Conservation (phyloP, 202 grass and related monocot genomes). For the Schoenoplectus triqueter region DNA sequence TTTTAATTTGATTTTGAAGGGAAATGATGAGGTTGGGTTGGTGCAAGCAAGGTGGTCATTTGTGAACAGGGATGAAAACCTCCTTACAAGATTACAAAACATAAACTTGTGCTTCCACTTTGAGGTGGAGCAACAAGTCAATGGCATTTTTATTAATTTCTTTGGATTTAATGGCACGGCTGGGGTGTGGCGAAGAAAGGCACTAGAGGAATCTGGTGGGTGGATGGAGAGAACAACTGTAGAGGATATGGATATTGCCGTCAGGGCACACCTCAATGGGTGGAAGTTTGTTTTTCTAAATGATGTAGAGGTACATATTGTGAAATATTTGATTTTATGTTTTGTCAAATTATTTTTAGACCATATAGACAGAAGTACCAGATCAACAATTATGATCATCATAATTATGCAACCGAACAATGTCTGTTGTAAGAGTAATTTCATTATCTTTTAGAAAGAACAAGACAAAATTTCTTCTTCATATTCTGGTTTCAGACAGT, state of each 20-base stretch:
- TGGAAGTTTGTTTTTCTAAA: constrained; percentile 91
- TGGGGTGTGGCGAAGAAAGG: constrained; percentile 78
- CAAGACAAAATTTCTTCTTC: not conserved
- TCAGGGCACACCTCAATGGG: constrained; percentile 70
- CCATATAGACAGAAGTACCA: not conserved
- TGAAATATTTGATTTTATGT: not conserved
- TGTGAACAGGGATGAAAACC: constrained; percentile 88
- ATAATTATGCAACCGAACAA: not conserved
- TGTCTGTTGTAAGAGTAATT: not conserved
- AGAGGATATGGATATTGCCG: constrained; percentile 89
- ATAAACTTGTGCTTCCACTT: constrained; percentile 88
- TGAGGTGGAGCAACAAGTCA: constrained; percentile 91
- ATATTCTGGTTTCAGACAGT: not conserved
- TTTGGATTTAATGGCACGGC: constrained; percentile 90
- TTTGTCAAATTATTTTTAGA: not conserved
- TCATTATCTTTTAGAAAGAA: not conserved
- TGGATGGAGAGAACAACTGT: constrained; percentile 91
- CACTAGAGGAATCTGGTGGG: constrained; percentile 65
- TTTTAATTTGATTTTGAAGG: constrained; percentile 50
- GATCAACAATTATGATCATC: not conserved
- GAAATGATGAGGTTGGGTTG: constrained; percentile 64
- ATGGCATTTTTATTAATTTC: constrained; percentile 73
- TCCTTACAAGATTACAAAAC: constrained; percentile 75
- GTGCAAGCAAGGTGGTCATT: constrained; percentile 88
- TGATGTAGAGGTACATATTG: constrained; percentile 69